phyloP scores from a whole-genome alignment of 2,329 filamentous ascomycete genomes.

The Curvularia lunata region DNA sequence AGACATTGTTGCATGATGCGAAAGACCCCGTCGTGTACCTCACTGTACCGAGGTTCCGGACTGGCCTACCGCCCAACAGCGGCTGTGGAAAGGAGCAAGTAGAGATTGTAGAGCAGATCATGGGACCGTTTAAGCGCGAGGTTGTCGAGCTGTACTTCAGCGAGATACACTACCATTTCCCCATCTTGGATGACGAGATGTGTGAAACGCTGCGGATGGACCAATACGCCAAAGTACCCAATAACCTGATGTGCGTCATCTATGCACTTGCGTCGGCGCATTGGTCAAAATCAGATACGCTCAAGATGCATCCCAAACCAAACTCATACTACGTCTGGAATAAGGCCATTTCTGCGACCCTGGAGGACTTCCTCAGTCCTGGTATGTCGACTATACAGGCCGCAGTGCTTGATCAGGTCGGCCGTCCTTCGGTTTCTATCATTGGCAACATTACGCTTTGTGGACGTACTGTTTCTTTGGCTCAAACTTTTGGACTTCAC shows the following conservation, averaged over 20 bases:
- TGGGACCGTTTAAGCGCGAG: constrained; percentile 48
- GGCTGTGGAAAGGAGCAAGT: constrained; percentile 49
- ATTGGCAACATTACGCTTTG: constrained; percentile 60
- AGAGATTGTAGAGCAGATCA: constrained; percentile 52
- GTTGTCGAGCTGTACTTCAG: constrained; percentile 56
- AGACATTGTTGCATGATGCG: constrained; percentile 56
- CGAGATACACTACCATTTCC: constrained; percentile 48
- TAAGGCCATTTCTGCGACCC: constrained; percentile 49
- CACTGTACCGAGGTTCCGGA: constrained; percentile 58
- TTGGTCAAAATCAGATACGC: constrained; percentile 46
- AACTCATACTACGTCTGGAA: constrained; percentile 52
- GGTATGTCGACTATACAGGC: constrained; percentile 50
- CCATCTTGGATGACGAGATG: constrained; percentile 49
- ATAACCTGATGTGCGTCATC: constrained; percentile 49
- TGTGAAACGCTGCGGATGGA: constrained; percentile 46
- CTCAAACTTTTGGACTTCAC: constrained; percentile 63
- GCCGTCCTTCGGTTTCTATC: constrained; percentile 50
- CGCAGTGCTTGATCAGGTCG: constrained; percentile 51
- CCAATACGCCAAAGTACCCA: constrained; percentile 44
- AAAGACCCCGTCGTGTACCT: constrained; percentile 51
- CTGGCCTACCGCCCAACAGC: constrained; percentile 49
- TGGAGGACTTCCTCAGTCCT: constrained; percentile 54
- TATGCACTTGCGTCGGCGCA: constrained; percentile 48
- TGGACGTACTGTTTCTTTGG: constrained; percentile 60
- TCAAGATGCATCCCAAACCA: constrained; percentile 47